These are phyloP conservation scores for Pseudocercospora macadamiae DNA, from an alignment of 2,329 filamentous ascomycete species.

Conservation along the genomic window DNA sequence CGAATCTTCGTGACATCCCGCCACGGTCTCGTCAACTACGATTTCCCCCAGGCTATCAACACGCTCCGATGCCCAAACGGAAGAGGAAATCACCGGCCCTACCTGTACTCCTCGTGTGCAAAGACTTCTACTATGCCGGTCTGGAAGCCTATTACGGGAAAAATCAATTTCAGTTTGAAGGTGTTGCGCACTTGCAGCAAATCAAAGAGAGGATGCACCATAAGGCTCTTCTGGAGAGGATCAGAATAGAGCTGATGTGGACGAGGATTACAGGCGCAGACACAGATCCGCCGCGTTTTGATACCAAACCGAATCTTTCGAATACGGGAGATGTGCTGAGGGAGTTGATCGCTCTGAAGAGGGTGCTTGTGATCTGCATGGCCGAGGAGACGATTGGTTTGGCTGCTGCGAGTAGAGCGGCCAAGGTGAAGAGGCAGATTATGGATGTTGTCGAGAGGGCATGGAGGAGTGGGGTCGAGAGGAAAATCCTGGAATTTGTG, in stretches of 20 bases:
- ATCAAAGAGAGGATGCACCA: conserved; percentile 3
- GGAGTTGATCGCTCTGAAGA: conserved; percentile 1
- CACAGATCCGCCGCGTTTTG: background rate
- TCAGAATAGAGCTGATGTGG: conserved; percentile 11
- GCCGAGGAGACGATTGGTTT: background rate
- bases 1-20: conserved; percentile 11
- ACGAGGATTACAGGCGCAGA: background rate
- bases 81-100: conserved; percentile 12
- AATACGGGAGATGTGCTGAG: conserved; percentile 1
- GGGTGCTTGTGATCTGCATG: background rate
- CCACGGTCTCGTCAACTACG: background rate
- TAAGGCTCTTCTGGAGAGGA: background rate
- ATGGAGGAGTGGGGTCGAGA: background rate
- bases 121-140: conserved; percentile 17
- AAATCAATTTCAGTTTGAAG: conserved; percentile 15
- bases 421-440: conserved; percentile 7
- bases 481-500: conserved; percentile 2
- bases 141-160: conserved; percentile 11
- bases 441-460: background rate
- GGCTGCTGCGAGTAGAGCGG: conserved; percentile 5
- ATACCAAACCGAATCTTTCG: background rate
- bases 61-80: background rate
- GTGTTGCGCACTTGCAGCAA: background rate
- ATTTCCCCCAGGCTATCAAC: background rate
- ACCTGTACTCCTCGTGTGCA: conserved; percentile 10